These are phyloP conservation scores for Ogataea haglerorum DNA, from an alignment of 805 yeast species.

Conservation along the genomic window DNA sequence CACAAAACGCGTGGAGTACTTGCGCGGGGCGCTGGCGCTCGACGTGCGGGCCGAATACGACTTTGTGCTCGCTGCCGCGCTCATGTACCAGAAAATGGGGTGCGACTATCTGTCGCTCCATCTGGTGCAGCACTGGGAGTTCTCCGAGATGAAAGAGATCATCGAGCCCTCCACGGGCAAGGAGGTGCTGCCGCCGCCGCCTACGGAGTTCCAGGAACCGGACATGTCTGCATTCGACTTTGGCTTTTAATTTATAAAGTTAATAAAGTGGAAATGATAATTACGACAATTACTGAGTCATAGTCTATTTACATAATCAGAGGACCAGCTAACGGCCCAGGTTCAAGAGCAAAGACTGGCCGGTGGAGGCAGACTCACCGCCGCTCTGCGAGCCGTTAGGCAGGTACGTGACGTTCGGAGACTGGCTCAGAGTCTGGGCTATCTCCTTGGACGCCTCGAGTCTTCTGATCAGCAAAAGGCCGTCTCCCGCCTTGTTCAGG, in stretches of 20 bases:
- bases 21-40: slow-evolving; percentile 47
- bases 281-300: neutral
- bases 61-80: slow-evolving; percentile 58
- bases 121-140: slow-evolving; percentile 66
- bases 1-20: slow-evolving; percentile 45
- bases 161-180: slow-evolving; percentile 7
- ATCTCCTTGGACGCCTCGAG: slow-evolving; percentile 96
- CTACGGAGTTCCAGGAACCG: slow-evolving; percentile 61
- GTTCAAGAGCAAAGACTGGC: slow-evolving; percentile 61
- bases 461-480: slow-evolving; percentile 87
- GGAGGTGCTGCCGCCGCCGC: slow-evolving; percentile 41
- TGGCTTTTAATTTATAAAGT: slow-evolving; percentile 27
- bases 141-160: slow-evolving; percentile 26
- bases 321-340: slow-evolving; percentile 51
- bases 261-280: neutral
- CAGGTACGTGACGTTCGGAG: slow-evolving; percentile 84
- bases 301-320: slow-evolving; percentile 4
- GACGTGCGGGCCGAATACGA: slow-evolving; percentile 50
- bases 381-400: slow-evolving; percentile 48
- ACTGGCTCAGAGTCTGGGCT: slow-evolving; percentile 78
- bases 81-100: slow-evolving; percentile 82
- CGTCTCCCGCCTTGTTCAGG: slow-evolving; percentile 91
- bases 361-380: slow-evolving; percentile 37
- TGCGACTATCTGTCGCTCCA: slow-evolving; percentile 75
- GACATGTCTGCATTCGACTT: slow-evolving; percentile 74